Conservation (phyloP, 2,329 filamentous ascomycete species). For the Hypomyces rosellus region DNA sequence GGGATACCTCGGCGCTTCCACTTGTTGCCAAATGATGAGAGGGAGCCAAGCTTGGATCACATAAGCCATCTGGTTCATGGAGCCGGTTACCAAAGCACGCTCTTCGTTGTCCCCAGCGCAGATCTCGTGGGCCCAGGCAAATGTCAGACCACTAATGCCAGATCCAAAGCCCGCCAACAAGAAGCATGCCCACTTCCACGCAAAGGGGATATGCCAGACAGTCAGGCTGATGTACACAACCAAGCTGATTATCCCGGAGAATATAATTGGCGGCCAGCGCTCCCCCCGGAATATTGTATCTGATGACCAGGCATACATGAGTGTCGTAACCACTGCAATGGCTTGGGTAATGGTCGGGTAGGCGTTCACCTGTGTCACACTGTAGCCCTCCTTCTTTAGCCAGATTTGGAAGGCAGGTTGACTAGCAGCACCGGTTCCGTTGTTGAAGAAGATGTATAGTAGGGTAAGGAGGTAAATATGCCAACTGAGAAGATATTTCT, state of each 20-base stretch:
- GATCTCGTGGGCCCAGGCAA: constrained; percentile 46
- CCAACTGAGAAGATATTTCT: constrained; percentile 57
- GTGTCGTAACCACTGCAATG: constrained; percentile 49
- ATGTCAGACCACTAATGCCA: constrained; percentile 40
- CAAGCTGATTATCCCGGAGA: constrained; percentile 40
- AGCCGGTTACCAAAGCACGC: constrained; percentile 56
- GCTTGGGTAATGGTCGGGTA: constrained; percentile 55
- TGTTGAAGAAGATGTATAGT: constrained; percentile 61
- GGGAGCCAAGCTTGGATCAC: constrained; percentile 66
- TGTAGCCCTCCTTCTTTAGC: constrained; percentile 39
- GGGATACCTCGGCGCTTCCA: constrained; percentile 53
- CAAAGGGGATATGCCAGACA: constrained; percentile 39
- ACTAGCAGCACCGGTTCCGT: constrained; percentile 39
- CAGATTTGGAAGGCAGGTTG: constrained; percentile 51
- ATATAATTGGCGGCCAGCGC: constrained; percentile 59
- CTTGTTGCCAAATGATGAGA: constrained; percentile 58
- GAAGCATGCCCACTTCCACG: constrained; percentile 60
- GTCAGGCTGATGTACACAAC: constrained; percentile 34
- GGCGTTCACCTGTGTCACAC: constrained; percentile 38
- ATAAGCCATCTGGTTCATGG: constrained; percentile 65
- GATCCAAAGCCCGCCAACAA: constrained; percentile 47
- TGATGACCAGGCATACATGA: constrained; percentile 60
- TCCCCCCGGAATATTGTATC: constrained; percentile 53
- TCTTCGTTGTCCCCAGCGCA: constrained; percentile 54
- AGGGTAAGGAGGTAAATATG: constrained; percentile 54